These are phyloP conservation scores for Lineolata rhizophorae DNA, from an alignment of 495 filamentous ascomycete species.

Conservation along the genomic window DNA sequence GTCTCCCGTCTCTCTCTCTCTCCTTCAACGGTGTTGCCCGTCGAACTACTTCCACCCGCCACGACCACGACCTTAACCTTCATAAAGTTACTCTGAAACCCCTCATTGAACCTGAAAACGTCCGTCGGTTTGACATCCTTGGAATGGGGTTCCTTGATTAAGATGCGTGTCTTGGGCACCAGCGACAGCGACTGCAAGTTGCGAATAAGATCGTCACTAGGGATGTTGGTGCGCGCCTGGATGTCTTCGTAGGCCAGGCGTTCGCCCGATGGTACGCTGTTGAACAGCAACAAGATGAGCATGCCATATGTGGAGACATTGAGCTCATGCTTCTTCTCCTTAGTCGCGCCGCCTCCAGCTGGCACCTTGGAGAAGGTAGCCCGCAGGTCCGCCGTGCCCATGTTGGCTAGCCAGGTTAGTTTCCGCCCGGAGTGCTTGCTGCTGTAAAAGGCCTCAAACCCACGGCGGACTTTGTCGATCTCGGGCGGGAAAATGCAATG, in stretches of 20 bases:
- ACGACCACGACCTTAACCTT: constrained; percentile 75
- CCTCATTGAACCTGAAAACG: constrained; percentile 62
- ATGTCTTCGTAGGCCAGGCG: constrained; percentile 68
- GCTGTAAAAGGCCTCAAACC: constrained; percentile 79
- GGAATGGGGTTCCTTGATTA: constrained; percentile 64
- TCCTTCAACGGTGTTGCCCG: constrained; percentile 63
- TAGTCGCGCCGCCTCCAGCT: constrained; percentile 40
- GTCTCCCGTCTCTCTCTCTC: constrained; percentile 69
- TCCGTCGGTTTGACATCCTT: constrained; percentile 67
- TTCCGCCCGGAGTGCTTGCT: constrained; percentile 68
- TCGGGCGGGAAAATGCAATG: constrained; percentile 48
- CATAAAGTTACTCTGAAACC: constrained; percentile 59
- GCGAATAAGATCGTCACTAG: constrained; percentile 49
- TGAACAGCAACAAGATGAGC: constrained; percentile 78
- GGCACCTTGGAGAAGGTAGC: constrained; percentile 49
- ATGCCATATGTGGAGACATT: constrained; percentile 87
- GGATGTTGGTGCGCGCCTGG: constrained; percentile 64
- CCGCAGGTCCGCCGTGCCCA: constrained; percentile 74
- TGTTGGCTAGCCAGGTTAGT: constrained; percentile 62
- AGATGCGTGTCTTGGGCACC: constrained; percentile 60
- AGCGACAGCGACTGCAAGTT: constrained; percentile 72
- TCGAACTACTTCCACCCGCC: too few relatives aligned
- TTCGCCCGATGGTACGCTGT: constrained; percentile 42
- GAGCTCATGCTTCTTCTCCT: constrained; percentile 63
- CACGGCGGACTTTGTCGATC: constrained; percentile 55